Evolutionary conservation across 2,329 filamentous ascomycete species (phyloP), one percentile per base, ranked within the genome.

Genomic region (Cadophora gregata): DNA sequence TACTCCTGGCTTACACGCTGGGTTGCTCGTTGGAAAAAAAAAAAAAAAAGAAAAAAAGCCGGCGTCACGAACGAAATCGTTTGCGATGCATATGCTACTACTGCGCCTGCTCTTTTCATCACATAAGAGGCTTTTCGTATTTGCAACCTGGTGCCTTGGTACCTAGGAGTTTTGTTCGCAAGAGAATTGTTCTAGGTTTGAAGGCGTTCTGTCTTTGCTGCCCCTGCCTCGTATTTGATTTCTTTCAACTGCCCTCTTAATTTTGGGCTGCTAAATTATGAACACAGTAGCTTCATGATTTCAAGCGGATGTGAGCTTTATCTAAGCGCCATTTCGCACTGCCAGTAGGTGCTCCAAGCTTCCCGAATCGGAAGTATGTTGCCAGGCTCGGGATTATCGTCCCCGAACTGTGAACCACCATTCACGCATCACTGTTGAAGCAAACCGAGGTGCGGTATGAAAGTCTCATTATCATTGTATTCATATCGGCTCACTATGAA

Each of bases 41-140:
- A n/a, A n/a, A n/a, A n/a, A n/a, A 56, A 21, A 1, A 36, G 27
- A n/a, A n/a, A n/a, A 56, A 21, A 1, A 36, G 27, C 29, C n/a
- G 51, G 51, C 29, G 3, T 36, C 29, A 36, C 19, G 16, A 56
- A 16, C 19, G 51, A 33, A 51, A 4, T 42, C 42, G 42, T n/a
- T 47, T n/a, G 42, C 19, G 42, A n/a, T 47, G 42, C 42, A 47
- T 47, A 47, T 47, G 19, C 42, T 47, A 47, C 42, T 47, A 47
- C 42, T 47, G 42, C 42, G 19, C 19, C 21, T 47, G n/a, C 19
- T 21, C 42, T 47, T 47, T 9, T 47, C 42, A n/a, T 47, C 42
- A 47, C 42, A 47, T 21, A 21, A 47, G 21, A 47, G n/a, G n/a
- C 6, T 21, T 9, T 47, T 47, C 19, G 42, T 47, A 6, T 21